Evolutionary conservation across 352 stramenopile genomes (phyloP), one percentile per base, ranked within the genome.

Genomic region (Phytophthora pini): DNA sequence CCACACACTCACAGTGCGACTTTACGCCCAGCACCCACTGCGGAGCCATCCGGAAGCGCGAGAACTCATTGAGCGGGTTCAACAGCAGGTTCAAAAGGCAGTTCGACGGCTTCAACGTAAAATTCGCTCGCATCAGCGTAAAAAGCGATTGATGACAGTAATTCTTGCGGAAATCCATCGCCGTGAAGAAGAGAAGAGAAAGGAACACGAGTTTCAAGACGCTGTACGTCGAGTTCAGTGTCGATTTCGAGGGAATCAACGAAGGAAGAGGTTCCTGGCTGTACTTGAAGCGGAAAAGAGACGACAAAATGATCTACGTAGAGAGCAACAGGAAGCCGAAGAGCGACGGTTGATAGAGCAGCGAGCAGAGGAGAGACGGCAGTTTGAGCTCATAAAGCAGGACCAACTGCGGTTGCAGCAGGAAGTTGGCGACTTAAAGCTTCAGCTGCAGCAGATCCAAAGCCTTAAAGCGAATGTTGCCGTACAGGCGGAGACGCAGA

Each of bases 21-120:
- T 91, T 46, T 79, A 66, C 10, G 82, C 82, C 0, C 74, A 88
- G 29, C 82, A 91, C 65, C 82, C 82, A 11, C 77, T 89, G 55
- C 82, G 80, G 17, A 81, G 57, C 22, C 77, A 79, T 27, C 65
- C 64, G 22, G 70, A 77, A 43, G 79, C 76, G 22, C 72, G 70
- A 9, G 34, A 73, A 27, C 48, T 91, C 12, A 78, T 91, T n/a
- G 65, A 74, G 3, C 56, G 46, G 4, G 76, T 75, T 1, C 77
- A 86, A 55, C 39, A 84, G 15, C 55, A 70, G 22, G 72, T 79
- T 0, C 68, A 80, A 3, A 60, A 84, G 1, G 79, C 82, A 5
- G 76, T 74, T 0, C 61, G 48, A 13, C 65, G 59, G 32, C 55
- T 90, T 6, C 82, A 90, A 22, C 71, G 72, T 15, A 61, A 57